phyloP scores from a whole-genome alignment of 2,329 filamentous ascomycete genomes.

The Trichoderma koningiopsis region DNA sequence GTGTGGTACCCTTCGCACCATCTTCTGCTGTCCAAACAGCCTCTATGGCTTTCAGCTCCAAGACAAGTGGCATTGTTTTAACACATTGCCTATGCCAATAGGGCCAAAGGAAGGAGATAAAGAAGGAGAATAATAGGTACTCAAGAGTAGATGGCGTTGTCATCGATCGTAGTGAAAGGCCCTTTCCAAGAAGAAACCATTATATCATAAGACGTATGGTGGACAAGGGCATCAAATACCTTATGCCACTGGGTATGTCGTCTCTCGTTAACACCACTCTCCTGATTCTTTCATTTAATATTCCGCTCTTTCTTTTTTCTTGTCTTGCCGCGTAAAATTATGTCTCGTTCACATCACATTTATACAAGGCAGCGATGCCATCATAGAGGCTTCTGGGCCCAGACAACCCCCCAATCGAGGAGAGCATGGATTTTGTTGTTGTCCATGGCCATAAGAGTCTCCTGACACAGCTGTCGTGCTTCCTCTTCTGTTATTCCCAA shows the following conservation, averaged over 20 bases:
- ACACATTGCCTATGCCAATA: neutral
- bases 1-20: slow-evolving; percentile 1
- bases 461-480: slow-evolving; percentile 38
- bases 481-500: slow-evolving; percentile 41
- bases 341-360: neutral
- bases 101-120: neutral
- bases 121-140: neutral
- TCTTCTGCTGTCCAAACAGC: neutral
- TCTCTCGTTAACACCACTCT: neutral
- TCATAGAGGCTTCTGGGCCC: slow-evolving; percentile 42
- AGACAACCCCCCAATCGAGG: slow-evolving; percentile 42
- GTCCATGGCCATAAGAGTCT: slow-evolving; percentile 38
- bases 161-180: neutral
- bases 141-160: neutral
- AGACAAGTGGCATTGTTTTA: neutral
- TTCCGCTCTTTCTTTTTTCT: neutral
- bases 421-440: slow-evolving; percentile 39
- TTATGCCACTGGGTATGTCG: neutral
- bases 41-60: neutral
- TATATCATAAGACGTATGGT: neutral
- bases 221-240: neutral
- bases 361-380: neutral
- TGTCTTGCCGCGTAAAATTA: neutral
- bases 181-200: neutral
- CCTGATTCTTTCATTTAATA: neutral